These are phyloP conservation scores for Cerioporus squamosus DNA, from an alignment of 1,284 basidiomycete genomes.

Conservation along the genomic window DNA sequence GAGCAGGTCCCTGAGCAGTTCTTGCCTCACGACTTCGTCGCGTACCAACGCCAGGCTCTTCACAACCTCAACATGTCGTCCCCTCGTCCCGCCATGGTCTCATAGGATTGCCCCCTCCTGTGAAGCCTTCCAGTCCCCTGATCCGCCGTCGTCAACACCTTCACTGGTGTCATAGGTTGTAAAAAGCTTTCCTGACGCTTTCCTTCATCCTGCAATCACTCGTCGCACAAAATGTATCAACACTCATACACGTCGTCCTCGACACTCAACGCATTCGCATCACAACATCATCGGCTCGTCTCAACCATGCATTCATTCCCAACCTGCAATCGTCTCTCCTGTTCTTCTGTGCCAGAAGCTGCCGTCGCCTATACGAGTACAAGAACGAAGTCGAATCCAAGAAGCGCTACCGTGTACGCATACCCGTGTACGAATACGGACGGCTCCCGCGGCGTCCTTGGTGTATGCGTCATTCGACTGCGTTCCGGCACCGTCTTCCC, in stretches of 20 bases:
- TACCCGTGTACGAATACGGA: conserved; percentile 44
- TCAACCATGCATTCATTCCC: conserved; percentile 77
- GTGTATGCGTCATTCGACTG: conserved; percentile 34
- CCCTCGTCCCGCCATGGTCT: conserved; percentile 58
- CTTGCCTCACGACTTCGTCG: conserved; percentile 78
- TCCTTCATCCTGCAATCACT: conserved; percentile 30
- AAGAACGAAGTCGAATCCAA: conserved; percentile 26
- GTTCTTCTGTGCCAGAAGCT: conserved; percentile 39
- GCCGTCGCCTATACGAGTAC: conserved; percentile 31
- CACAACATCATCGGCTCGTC: conserved; percentile 52
- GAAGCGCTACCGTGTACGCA: conserved; percentile 29
- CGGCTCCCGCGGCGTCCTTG: conserved; percentile 34
- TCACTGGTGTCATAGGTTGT: conserved; percentile 34
- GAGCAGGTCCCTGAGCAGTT: conserved; percentile 74
- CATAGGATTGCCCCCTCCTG: conserved; percentile 44
- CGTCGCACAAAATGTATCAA: conserved; percentile 76
- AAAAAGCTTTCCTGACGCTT: conserved; percentile 34
- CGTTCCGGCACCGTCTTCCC: conserved; percentile 15
- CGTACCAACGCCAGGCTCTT: conserved; percentile 72
- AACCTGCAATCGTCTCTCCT: conserved; percentile 47
- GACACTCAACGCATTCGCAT: conserved; percentile 62
- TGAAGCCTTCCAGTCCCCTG: conserved; percentile 6
- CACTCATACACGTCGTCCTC: conserved; percentile 59
- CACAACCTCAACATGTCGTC: conserved; percentile 65
- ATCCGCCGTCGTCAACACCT: conserved; percentile 20